Evolutionary conservation across 257 asterid species (phyloP).

Genomic region (Rauvolfia tetraphylla): DNA sequence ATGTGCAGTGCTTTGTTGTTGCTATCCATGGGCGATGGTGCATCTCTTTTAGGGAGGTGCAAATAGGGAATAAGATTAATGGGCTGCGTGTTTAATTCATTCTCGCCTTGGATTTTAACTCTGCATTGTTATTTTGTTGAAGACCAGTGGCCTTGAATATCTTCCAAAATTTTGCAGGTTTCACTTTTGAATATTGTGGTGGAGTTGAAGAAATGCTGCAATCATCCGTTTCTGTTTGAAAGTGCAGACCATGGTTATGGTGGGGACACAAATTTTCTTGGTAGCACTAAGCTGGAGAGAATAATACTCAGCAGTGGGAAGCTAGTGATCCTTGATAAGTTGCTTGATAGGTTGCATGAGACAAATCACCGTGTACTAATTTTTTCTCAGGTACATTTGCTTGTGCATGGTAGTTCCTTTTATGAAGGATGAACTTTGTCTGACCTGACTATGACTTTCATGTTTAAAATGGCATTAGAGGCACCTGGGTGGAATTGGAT

Average conservation of each 20-base stretch:
- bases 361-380: constrained; percentile 93
- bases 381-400: constrained; percentile 83
- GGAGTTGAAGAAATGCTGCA: constrained; percentile 99
- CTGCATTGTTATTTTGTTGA: background rate
- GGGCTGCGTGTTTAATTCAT: background rate
- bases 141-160: background rate
- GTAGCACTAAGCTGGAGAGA: constrained; percentile 86
- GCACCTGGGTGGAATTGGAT: background rate
- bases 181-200: constrained; percentile 98
- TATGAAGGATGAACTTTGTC: background rate
- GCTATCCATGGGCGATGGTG: no score
- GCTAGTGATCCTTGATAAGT: constrained; percentile 90
- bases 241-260: constrained; percentile 99
- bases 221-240: constrained; percentile 96
- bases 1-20: no score
- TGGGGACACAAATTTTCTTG: constrained; percentile 76
- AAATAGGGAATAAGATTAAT: background rate
- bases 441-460: background rate
- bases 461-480: no score
- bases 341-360: constrained; percentile 79
- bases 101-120: background rate
- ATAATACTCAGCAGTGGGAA: constrained; percentile 93
- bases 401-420: background rate
- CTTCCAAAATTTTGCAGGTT: constrained; percentile 50
- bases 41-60: background rate